Evolutionary conservation across 208 protist genomes (phyloP).

Genomic region (Wallacemonas sp.): DNA sequence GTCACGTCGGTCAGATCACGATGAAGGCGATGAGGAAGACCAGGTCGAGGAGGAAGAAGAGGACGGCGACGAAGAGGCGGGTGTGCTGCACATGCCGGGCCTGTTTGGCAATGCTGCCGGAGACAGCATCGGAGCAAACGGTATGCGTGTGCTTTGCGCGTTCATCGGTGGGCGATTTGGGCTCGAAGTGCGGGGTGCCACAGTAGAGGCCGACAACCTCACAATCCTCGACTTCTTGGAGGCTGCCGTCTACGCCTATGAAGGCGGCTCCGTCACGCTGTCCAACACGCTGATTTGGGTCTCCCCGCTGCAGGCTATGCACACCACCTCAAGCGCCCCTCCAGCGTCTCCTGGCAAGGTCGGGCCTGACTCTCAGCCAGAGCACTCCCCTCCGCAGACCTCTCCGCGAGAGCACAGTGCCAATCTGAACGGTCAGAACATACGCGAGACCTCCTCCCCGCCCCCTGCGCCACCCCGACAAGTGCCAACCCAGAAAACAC

Average conservation of each 20-base stretch:
- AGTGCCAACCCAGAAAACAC: too few species aligned
- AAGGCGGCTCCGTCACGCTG: conserved; percentile 44
- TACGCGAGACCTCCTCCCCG: background rate
- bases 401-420: background rate
- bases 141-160: background rate
- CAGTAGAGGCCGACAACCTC: conserved; percentile 42
- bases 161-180: conserved; percentile 67
- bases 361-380: too few species aligned
- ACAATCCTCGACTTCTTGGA: conserved; percentile 46
- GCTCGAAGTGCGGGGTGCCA: conserved; percentile 58
- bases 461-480: background rate
- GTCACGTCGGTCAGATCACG: background rate
- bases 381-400: conserved; percentile 10
- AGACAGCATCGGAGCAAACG: background rate
- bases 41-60: background rate
- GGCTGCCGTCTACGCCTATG: conserved; percentile 67
- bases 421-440: background rate
- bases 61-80: background rate
- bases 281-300: conserved; percentile 54
- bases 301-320: conserved; percentile 13
- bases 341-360: too few species aligned
- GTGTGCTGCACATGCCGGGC: background rate
- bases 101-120: background rate
- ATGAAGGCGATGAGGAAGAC: too few species aligned
- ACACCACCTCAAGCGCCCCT: too few species aligned